phyloP scores from a whole-genome alignment of 2,329 filamentous ascomycete genomes.

The Fusarium oligoseptatum region DNA sequence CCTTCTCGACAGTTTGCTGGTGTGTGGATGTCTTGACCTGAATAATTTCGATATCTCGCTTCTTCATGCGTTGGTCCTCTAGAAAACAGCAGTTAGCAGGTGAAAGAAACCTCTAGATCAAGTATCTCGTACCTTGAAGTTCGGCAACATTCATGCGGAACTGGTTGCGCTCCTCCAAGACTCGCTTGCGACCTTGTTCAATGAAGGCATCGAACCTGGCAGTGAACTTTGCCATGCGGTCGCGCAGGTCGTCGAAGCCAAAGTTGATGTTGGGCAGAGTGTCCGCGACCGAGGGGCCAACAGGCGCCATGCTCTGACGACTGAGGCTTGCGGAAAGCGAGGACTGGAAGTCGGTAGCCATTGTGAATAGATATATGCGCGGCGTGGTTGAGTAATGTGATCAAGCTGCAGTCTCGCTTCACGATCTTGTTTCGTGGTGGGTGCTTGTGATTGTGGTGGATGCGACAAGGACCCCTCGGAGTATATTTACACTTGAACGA shows the following conservation, averaged over 20 bases:
- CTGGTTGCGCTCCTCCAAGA: slow-evolving; percentile 92
- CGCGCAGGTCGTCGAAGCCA: slow-evolving; percentile 94
- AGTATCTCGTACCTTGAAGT: slow-evolving; percentile 78
- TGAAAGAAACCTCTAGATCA: background rate
- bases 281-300: slow-evolving; percentile 77
- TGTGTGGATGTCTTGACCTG: slow-evolving; percentile 78
- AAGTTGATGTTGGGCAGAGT: slow-evolving; percentile 92
- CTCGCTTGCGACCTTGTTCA: slow-evolving; percentile 87
- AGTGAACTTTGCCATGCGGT: slow-evolving; percentile 94
- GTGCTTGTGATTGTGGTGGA: slow-evolving; percentile 4
- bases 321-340: slow-evolving; percentile 74
- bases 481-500: slow-evolving; percentile 40
- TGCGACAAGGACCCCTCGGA: slow-evolving; percentile 6
- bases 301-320: slow-evolving; percentile 69
- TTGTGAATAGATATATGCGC: slow-evolving; percentile 45
- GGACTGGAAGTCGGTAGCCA: slow-evolving; percentile 75
- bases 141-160: slow-evolving; percentile 93
- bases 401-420: background rate
- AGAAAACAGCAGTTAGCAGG: slow-evolving; percentile 23
- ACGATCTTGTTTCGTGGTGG: background rate
- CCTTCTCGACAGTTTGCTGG: slow-evolving; percentile 80
- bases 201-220: slow-evolving; percentile 94
- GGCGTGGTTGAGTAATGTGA: background rate
- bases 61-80: slow-evolving; percentile 95
- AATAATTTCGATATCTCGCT: slow-evolving; percentile 87